Conservation (phyloP, 805 yeast species). For the Tetrapisispora phaffii region DNA sequence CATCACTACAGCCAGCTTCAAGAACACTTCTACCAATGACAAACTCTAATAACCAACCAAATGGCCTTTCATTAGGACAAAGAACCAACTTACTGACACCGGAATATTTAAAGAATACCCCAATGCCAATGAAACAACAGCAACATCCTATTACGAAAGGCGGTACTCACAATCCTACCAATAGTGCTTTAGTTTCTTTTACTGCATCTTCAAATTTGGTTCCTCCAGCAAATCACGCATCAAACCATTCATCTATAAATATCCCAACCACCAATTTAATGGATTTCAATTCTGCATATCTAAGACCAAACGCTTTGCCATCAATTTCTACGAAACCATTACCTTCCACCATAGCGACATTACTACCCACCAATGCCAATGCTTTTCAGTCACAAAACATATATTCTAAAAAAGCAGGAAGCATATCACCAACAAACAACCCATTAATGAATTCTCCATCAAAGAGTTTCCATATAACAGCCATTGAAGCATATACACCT, state of each 20-base stretch:
- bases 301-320: constrained; percentile 4
- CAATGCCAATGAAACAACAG: neutral
- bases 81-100: no score
- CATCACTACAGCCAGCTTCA: neutral
- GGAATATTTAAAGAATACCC: neutral
- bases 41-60: neutral
- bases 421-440: constrained; percentile 17
- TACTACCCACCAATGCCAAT: neutral
- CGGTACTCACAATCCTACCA: neutral
- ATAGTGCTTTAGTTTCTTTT: constrained; percentile 3
- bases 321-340: neutral
- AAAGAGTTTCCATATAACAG: constrained; percentile 38
- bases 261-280: neutral
- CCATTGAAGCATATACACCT: constrained; percentile 58
- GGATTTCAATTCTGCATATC: neutral
- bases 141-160: neutral
- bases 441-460: constrained; percentile 29
- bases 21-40: neutral
- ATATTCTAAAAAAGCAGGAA: neutral
- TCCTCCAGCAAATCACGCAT: neutral
- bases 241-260: neutral
- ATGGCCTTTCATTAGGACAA: neutral
- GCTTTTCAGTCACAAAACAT: neutral
- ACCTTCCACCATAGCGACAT: neutral
- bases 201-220: neutral